Percentiles rank a stretch among this genome's conserved stretches.
Evolutionary conservation across 73 alveolate species (phyloP).

Genomic region (Halteria grandinella): DNA sequence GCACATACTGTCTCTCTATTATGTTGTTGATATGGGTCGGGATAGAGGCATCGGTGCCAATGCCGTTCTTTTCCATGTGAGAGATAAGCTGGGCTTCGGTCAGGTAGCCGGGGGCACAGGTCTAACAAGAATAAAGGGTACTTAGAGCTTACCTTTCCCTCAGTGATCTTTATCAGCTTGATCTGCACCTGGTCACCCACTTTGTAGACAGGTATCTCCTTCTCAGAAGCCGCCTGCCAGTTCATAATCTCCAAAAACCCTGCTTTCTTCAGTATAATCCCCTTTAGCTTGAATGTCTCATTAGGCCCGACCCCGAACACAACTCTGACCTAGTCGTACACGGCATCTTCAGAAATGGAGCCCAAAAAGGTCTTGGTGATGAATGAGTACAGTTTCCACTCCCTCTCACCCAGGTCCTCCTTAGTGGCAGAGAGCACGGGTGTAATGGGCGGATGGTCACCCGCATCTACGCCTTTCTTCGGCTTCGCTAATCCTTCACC

Average conservation of each 20-base stretch:
- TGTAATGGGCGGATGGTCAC: conserved; percentile 99
- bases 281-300: conserved; percentile 84
- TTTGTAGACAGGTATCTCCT: conserved; percentile 75
- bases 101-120: conserved; percentile 98
- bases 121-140: conserved; percentile 58
- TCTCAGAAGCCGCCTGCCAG: conserved; percentile 68
- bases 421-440: conserved; percentile 96
- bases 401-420: conserved; percentile 77
- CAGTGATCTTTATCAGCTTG: conserved; percentile 16
- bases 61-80: conserved; percentile 98
- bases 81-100: conserved; percentile 98
- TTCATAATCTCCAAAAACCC: conserved; percentile 93
- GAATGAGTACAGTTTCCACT: conserved; percentile 90
- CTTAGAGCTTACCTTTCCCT: conserved; percentile 39
- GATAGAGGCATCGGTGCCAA: conserved; percentile 99
- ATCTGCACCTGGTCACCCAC: conserved; percentile 44
- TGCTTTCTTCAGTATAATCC: conserved; percentile 76
- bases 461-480: conserved; percentile 96
- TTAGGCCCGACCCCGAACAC: conserved; percentile 72
- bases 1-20: conserved; percentile 97
- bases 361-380: conserved; percentile 98
- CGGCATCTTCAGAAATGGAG: conserved; percentile 92
- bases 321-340: conserved; percentile 87
- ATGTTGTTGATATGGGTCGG: conserved; percentile 99
- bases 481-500: conserved; percentile 73